Evolutionary conservation across 192 early-diverging fungal genomes (phyloP).

Genomic region (Podila clonocystis): DNA sequence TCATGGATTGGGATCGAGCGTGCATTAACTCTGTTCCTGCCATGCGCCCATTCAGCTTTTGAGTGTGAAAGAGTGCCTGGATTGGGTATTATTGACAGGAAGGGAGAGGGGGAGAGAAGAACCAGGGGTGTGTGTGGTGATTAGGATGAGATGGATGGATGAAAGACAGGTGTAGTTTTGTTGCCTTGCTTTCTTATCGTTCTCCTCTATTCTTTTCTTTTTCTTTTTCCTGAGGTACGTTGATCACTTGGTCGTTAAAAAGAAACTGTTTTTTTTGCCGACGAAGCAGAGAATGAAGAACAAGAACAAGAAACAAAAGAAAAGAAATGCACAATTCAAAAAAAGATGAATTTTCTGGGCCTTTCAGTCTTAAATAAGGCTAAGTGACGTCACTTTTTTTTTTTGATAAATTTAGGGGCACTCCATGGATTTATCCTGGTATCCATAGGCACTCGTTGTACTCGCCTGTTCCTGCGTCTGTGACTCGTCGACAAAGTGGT

Average conservation of each 20-base stretch:
- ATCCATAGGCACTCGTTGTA: no score
- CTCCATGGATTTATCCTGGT: no score
- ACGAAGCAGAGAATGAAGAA: not conserved
- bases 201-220: constrained; percentile 4
- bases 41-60: not conserved
- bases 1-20: not conserved
- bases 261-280: not conserved
- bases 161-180: not conserved
- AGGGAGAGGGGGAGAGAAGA: not conserved
- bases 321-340: not conserved
- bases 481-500: constrained; percentile 10
- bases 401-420: no score
- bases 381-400: no score
- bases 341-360: no score
- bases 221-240: not conserved
- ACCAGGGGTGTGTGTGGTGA: constrained; percentile 1
- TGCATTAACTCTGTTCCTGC: constrained; percentile 3
- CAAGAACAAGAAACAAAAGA: not conserved
- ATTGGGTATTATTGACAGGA: not conserved
- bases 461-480: not conserved
- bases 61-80: no score
- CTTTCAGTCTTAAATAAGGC: no score
- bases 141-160: no score
- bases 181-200: not conserved
- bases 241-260: not conserved